Conservation (phyloP, 2,329 filamentous ascomycete species). For the Colletotrichum karsti region DNA sequence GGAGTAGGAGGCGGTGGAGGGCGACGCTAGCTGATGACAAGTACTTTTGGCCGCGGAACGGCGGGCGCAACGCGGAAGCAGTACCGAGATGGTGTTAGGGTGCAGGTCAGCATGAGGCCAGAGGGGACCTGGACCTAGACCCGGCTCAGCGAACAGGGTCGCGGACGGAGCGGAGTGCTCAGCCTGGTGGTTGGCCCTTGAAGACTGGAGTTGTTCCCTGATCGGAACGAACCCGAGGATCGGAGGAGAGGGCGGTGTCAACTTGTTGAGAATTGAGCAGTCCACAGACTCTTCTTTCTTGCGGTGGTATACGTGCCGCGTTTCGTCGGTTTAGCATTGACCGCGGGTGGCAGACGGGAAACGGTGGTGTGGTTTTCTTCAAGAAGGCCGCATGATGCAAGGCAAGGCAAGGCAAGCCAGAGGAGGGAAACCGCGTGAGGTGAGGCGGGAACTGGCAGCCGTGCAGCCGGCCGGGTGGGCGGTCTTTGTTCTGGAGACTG, state of each 20-base stretch:
- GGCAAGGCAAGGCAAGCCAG: too few species aligned
- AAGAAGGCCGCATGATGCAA: conserved; percentile 24
- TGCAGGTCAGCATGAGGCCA: conserved; percentile 9
- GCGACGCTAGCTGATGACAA: conserved; percentile 2
- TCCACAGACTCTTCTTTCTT: not conserved
- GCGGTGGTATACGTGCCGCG: not conserved
- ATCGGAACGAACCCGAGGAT: conserved; percentile 8
- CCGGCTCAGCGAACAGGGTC: conserved; percentile 3
- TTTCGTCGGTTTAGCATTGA: conserved; percentile 1
- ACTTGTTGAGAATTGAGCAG: not conserved
- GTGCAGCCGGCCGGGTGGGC: not conserved
- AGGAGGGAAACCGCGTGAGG: not conserved
- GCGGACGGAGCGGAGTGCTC: conserved; percentile 8
- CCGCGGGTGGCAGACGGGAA: not conserved
- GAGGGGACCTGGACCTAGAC: conserved; percentile 12
- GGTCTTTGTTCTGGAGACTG: not conserved
- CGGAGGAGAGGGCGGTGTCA: not conserved
- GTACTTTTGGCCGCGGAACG: not conserved
- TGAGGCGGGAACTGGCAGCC: conserved; percentile 4
- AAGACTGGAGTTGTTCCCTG: conserved; percentile 4
- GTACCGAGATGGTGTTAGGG: conserved; percentile 5
- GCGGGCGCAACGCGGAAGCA: not conserved
- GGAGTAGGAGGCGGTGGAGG: conserved; percentile 26
- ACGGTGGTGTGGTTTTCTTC: conserved; percentile 2
- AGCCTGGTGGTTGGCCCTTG: not conserved